Conservation (phyloP, 75 land plant species). For the Larix kaempferi region DNA sequence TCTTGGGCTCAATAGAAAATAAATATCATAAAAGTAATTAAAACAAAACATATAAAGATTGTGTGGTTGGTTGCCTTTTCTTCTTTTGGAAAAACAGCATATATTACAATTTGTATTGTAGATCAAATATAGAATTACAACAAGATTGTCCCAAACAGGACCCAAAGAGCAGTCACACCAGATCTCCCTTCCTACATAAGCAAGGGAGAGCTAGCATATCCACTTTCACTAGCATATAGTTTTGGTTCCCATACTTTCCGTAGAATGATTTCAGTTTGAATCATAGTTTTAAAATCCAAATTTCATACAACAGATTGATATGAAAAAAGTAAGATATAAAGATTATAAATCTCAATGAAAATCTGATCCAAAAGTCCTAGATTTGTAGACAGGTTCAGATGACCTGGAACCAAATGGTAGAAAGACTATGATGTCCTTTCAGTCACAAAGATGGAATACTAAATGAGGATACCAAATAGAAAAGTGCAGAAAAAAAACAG, state of each 20-base stretch:
- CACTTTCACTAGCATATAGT: too few species aligned
- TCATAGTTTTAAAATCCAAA: not conserved
- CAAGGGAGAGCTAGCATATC: too few species aligned
- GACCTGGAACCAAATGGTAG: not conserved
- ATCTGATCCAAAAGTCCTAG: not conserved
- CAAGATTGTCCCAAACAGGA: too few species aligned
- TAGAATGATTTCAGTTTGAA: not conserved
- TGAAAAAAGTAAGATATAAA: not conserved
- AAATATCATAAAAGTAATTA: not conserved
- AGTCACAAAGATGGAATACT: not conserved
- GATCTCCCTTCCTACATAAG: too few species aligned
- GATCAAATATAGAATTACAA: too few species aligned
- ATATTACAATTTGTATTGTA: too few species aligned
- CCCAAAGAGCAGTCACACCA: too few species aligned
- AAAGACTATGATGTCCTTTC: not conserved
- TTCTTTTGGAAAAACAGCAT: too few species aligned
- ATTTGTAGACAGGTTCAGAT: not conserved
- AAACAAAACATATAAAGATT: not conserved
- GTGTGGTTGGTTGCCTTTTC: not conserved
- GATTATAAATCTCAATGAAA: not conserved
- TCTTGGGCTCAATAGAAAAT: not conserved
- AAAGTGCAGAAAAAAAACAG: constrained; percentile 5
- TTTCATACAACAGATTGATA: not conserved
- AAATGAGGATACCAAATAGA: not conserved
- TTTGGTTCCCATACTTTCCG: not conserved